Evolutionary conservation across 192 early-diverging fungal genomes (phyloP), one percentile per base, ranked within the genome.

Genomic region (Coemansia sp.): DNA sequence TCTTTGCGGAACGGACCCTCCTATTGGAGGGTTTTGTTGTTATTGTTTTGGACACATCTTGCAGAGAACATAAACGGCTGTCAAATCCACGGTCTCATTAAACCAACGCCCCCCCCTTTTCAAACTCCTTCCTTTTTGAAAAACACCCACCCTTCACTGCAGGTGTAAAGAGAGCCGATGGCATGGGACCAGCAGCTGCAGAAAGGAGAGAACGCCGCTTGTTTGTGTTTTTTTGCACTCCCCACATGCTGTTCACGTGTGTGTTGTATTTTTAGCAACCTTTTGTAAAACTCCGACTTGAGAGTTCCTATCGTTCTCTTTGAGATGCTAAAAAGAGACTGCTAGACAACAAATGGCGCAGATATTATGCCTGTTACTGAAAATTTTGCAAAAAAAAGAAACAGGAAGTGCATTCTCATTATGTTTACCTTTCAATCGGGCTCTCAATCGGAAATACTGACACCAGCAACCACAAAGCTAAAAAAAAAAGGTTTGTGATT

Each of bases 401-500:
- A 47, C 21, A 49, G 31, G 16, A 54, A 53, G 22, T 10, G 51
- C 26, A 9, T 28, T 54, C 52, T 18, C 32, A 34, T 34, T 30
- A 22, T 66, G 31, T 66, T 66, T 30, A 53, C 62, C 26, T 32
- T 14, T 23, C 52, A 54, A 54, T 54, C 52, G 27, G 52, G 24
- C 16, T 24, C 52, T 23, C 32, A 34, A 25, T 54, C 19, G 52
- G 22, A 23, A 22, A n/a, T 21, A 54, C 52, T 54, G 52, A 28
- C 23, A 54, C 27, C 23, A 28, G 23, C n/a, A n/a, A 21, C 52
- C 2, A 10, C 52, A 54, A 28, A 28, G 27, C 52, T 18, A 3
- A 34, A 34, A 34, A 34, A 34, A 34, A 34, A 44, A 16, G 9
- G 14, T 16, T 16, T 44, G 16, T 44, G 38, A 44, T 16, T 44